Percentiles rank a stretch among this genome's conserved stretches.
These are phyloP conservation scores for Speleostelium caveatum DNA, from an alignment of 78 protist genomes.

Conservation along the genomic window DNA sequence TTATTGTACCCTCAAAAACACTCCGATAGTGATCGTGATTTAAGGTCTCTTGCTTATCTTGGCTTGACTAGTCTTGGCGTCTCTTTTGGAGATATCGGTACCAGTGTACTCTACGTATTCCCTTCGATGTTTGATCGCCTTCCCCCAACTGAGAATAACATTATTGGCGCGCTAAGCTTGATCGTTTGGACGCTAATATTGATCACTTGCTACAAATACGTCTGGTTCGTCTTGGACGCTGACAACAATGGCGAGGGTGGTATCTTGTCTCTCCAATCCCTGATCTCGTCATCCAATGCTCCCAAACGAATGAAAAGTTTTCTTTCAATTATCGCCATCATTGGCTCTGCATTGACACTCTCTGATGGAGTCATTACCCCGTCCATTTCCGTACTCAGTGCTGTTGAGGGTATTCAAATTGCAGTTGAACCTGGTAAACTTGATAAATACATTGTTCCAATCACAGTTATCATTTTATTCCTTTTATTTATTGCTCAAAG, in stretches of 20 bases:
- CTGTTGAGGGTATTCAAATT: slow-evolving; percentile 13
- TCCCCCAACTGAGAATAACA: slow-evolving; percentile 1
- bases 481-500: slow-evolving; percentile 9
- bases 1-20: too few species aligned
- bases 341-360: slow-evolving; percentile 25
- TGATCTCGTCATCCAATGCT: neutral
- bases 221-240: slow-evolving; percentile 11
- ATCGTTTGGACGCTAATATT: slow-evolving; percentile 31
- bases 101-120: slow-evolving; percentile 15
- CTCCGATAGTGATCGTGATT: too few species aligned
- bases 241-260: slow-evolving; percentile 63
- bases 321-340: slow-evolving; percentile 5
- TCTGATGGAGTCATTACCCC: slow-evolving; percentile 49
- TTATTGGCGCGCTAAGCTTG: slow-evolving; percentile 20
- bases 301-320: neutral
- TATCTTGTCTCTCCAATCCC: neutral
- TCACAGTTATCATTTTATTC: slow-evolving; percentile 32
- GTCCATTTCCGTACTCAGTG: slow-evolving; percentile 15
- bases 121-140: neutral
- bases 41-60: too few species aligned
- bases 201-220: slow-evolving; percentile 18
- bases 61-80: neutral
- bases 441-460: slow-evolving; percentile 20
- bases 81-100: slow-evolving; percentile 45
- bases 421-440: slow-evolving; percentile 9